Percentiles rank a stretch among this genome's conserved stretches.
phyloP scores from a whole-genome alignment of 768 basidiomycete genomes.

The Suillus decipiens region DNA sequence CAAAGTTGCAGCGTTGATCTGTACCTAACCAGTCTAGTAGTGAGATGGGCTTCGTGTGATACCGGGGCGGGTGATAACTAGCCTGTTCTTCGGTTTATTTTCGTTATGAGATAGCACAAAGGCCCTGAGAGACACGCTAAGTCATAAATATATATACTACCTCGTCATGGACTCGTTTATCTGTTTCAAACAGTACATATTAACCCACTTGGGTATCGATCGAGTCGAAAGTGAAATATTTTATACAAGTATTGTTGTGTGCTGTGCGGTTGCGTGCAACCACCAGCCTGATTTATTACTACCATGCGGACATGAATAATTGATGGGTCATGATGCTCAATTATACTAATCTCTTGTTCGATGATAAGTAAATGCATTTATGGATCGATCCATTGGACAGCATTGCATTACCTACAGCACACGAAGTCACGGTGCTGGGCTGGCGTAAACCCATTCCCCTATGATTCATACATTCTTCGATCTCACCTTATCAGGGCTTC shows the following conservation, averaged over 20 bases:
- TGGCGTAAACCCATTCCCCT: background rate
- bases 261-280: background rate
- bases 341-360: background rate
- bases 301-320: conserved; percentile 4
- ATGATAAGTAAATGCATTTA: background rate
- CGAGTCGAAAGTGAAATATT: background rate
- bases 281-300: background rate
- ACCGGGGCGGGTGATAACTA: background rate
- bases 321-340: background rate
- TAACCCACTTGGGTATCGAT: background rate
- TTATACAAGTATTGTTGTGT: background rate
- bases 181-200: background rate
- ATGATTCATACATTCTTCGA: background rate
- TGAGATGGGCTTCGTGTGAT: background rate
- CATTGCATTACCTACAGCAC: background rate
- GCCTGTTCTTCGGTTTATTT: background rate
- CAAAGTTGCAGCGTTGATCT: background rate
- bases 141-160: background rate
- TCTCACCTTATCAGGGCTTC: background rate
- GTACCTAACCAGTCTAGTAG: background rate
- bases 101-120: background rate
- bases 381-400: background rate
- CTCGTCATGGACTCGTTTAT: background rate
- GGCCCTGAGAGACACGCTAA: background rate
- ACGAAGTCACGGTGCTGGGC: background rate